A percentile compares a stretch with the other conserved stretches of the same genome.
These are phyloP conservation scores for Bocquillonia castaneifolia DNA, from an alignment of 441 rosid genomes.

Conservation along the genomic window DNA sequence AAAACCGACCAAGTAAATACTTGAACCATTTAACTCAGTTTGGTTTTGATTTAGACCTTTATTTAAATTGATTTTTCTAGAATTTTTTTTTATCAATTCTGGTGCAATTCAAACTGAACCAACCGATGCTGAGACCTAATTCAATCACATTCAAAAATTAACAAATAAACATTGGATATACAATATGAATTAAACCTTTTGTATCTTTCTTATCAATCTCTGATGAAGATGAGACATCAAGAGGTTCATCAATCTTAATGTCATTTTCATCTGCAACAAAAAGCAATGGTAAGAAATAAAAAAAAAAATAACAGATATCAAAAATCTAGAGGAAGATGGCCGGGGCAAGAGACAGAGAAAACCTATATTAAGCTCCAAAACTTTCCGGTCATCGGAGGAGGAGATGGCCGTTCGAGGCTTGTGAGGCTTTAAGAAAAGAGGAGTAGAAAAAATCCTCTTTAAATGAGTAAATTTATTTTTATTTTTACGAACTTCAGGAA, in stretches of 20 bases:
- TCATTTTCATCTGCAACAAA: slow-evolving; percentile 69
- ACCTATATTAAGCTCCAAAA: slow-evolving; percentile 73
- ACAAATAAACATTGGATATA: slow-evolving; percentile 5
- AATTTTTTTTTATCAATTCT: too few relatives aligned
- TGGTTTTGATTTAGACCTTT: too few relatives aligned
- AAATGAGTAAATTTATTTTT: slow-evolving; percentile 41
- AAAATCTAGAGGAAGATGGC: slow-evolving; percentile 15
- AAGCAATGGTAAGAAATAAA: slow-evolving; percentile 10
- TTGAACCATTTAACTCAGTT: too few relatives aligned
- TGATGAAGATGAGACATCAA: slow-evolving; percentile 36
- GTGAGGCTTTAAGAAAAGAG: slow-evolving; percentile 63
- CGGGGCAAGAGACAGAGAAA: slow-evolving; percentile 26
- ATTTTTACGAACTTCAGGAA: slow-evolving; percentile 36
- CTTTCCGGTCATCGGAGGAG: slow-evolving; percentile 32
- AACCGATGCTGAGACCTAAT: too few relatives aligned
- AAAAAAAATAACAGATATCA: slow-evolving; percentile 23
- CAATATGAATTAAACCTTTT: slow-evolving; percentile 36
- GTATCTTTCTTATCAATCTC: slow-evolving; percentile 36
- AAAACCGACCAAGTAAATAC: too few relatives aligned
- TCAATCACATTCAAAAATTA: slow-evolving; percentile 12
- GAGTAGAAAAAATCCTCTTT: slow-evolving; percentile 55
- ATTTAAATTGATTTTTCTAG: too few relatives aligned
- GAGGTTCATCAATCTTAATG: too few relatives aligned
- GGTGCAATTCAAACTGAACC: too few relatives aligned
- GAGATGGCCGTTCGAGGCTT: slow-evolving; percentile 10